Base-by-base conservation (phyloP, 176 grass and related monocot species). In the Saccharum spontaneum region DNA sequence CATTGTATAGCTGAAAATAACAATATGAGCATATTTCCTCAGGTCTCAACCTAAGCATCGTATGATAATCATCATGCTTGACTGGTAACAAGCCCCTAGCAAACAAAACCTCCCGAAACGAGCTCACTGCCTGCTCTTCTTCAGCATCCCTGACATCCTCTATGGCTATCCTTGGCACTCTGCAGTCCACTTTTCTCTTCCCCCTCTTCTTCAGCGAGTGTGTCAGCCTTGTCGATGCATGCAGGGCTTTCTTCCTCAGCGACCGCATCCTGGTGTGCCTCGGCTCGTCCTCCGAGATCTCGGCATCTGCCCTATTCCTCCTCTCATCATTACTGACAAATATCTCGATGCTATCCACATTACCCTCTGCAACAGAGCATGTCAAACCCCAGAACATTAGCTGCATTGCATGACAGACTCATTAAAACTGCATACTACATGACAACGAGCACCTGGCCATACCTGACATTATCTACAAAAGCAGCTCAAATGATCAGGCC, bases 161-260 rank as follows among this genome's bases (percentile, higher is more conserved):
- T 80, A 96, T 99, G 0, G 91, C 59, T 80, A 96, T 85, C 12
- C 89, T 87, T 10, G 90, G 88, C 60, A 92, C 80, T 78, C 91
- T 94, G 80, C 86, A 89, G 76, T 92, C 90, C 37, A 92, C 92
- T 82, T 92, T 94, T 81, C 94, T 90, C 86, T 95, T 99, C 34
- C 91, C 92, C 84, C 97, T 87, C 86, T 96, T 99, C 90, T 99
- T 99, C n/a, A 99, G 88, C 0, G 97, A 96, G 82, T 94, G 97
- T 10, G 97, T 92, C 22, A 96, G 45, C 69, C 79, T 96, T 33
- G 91, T 94, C 0, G 97, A 99, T 12, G 97, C 97, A 11, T 99
- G 78, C 78, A 95, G 38, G 3, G 97, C 97, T 71, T 96, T 99
- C 82, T 94, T 99, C 88, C 46, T 92, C 52, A 94, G 76, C 15